A percentile compares a stretch with the other conserved stretches of the same genome.
Conservation (phyloP, 192 early-diverging fungal genomes). For the Podila epigama region DNA sequence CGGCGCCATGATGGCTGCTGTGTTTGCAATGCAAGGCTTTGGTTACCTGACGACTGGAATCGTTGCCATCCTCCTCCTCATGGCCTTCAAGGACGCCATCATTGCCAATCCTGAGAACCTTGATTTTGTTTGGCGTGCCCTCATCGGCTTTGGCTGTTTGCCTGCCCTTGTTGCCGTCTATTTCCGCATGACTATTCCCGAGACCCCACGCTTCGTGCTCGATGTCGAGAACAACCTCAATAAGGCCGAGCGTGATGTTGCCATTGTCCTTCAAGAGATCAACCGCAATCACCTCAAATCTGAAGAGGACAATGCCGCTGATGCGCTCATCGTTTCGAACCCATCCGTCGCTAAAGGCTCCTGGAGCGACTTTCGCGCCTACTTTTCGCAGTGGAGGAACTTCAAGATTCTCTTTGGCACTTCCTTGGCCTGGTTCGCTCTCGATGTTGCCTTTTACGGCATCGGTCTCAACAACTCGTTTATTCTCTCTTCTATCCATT, state of each 20-base stretch:
- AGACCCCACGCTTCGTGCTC: conserved; percentile 88
- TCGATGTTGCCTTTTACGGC: conserved; percentile 85
- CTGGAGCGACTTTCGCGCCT: conserved; percentile 62
- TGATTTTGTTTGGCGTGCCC: conserved; percentile 93
- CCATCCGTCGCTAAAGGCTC: conserved; percentile 44
- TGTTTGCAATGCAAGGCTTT: conserved; percentile 95
- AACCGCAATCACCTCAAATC: conserved; percentile 56
- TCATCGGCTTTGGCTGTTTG: conserved; percentile 84
- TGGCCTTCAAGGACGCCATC: conserved; percentile 76
- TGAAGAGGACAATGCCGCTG: conserved; percentile 24
- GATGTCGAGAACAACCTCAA: conserved; percentile 79
- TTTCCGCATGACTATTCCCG: conserved; percentile 91
- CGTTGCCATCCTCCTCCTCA: conserved; percentile 75
- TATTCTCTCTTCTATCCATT: conserved; percentile 76
- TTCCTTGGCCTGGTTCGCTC: conserved; percentile 76
- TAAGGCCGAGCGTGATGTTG: conserved; percentile 61
- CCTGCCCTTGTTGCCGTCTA: conserved; percentile 88
- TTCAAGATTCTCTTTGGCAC: conserved; percentile 81
- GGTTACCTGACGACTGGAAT: conserved; percentile 85
- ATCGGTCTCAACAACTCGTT: conserved; percentile 83
- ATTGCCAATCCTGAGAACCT: conserved; percentile 64
- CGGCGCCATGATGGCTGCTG: conserved; percentile 89
- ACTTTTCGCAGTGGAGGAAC: conserved; percentile 86
- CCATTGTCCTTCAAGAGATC: conserved; percentile 48
- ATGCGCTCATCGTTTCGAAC: conserved; percentile 3